Conservation (phyloP, 2,329 filamentous ascomycete genomes). For the Sporothrix schenckii region DNA sequence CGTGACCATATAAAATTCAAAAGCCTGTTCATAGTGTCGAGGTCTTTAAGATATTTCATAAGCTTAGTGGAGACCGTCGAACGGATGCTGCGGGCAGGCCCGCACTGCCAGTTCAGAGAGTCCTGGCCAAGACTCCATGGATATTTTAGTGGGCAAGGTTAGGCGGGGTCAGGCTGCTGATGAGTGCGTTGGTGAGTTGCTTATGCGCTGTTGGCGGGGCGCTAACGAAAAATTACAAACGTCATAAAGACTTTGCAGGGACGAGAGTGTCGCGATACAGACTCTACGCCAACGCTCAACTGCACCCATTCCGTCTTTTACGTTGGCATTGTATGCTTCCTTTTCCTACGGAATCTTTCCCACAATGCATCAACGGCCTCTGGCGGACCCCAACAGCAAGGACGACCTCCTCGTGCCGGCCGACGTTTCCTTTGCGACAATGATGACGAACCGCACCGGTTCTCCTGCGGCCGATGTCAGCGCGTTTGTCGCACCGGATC, state of each 20-base stretch:
- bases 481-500: background rate
- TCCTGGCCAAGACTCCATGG: background rate
- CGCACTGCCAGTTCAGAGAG: background rate
- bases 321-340: background rate
- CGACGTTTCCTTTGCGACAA: background rate
- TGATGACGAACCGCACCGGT: background rate
- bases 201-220: conserved; percentile 6
- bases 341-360: background rate
- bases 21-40: background rate
- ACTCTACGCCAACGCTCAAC: background rate
- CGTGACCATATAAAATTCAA: background rate
- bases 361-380: conserved; percentile 36
- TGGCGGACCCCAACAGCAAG: conserved; percentile 30
- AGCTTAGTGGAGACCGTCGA: conserved; percentile 2
- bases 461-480: background rate
- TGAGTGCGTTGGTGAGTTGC: background rate
- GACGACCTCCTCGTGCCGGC: conserved; percentile 31
- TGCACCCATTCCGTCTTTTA: background rate
- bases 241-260: background rate
- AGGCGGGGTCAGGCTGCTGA: conserved; percentile 3
- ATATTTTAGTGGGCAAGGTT: background rate
- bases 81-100: conserved; percentile 13
- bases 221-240: conserved; percentile 10
- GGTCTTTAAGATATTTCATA: background rate
- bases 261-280: background rate